A percentile compares a stretch with the other conserved stretches of the same genome.
phyloP scores from a whole-genome alignment of 352 stramenopile species.

The Thraustochytrium sp. region DNA sequence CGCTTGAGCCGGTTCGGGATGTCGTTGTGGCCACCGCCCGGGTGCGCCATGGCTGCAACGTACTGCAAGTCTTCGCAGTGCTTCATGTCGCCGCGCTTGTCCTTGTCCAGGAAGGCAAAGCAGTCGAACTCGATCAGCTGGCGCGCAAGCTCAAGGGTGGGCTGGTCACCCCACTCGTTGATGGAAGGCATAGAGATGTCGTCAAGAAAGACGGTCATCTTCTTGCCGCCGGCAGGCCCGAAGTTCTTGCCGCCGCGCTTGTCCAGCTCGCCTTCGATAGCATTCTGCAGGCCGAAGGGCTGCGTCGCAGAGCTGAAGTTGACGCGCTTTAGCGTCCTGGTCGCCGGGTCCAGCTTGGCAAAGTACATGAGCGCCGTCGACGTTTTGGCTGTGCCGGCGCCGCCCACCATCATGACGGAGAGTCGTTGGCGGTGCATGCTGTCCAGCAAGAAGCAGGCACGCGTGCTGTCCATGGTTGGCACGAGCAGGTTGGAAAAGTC shows the following conservation, averaged over 20 bases:
- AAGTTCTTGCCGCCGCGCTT: conserved; percentile 97
- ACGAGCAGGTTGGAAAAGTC: conserved; percentile 97
- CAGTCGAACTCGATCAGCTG: conserved; percentile 92
- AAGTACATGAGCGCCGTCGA: conserved; percentile 97
- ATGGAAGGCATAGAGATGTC: conserved; percentile 90
- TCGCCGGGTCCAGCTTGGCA: conserved; percentile 81
- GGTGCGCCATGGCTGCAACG: conserved; percentile 93
- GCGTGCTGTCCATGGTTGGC: conserved; percentile 95
- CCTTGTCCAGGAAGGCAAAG: conserved; percentile 96
- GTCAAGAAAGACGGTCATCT: conserved; percentile 98
- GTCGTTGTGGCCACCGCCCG: conserved; percentile 93
- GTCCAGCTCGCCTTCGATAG: conserved; percentile 94
- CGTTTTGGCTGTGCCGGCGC: conserved; percentile 94
- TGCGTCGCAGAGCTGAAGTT: conserved; percentile 97
- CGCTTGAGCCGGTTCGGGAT: conserved; percentile 97
- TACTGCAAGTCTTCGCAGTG: conserved; percentile 95
- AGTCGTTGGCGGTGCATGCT: conserved; percentile 57
- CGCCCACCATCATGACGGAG: conserved; percentile 89
- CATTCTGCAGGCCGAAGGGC: conserved; percentile 94
- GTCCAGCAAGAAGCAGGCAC: conserved; percentile 78
- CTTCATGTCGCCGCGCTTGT: conserved; percentile 96
- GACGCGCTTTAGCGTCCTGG: conserved; percentile 92
- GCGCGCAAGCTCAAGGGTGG: conserved; percentile 93
- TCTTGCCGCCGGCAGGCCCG: conserved; percentile 91
- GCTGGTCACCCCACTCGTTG: conserved; percentile 97